Evolutionary conservation across 2,329 filamentous ascomycete species (phyloP).

Genomic region (Fusarium subtropicale): DNA sequence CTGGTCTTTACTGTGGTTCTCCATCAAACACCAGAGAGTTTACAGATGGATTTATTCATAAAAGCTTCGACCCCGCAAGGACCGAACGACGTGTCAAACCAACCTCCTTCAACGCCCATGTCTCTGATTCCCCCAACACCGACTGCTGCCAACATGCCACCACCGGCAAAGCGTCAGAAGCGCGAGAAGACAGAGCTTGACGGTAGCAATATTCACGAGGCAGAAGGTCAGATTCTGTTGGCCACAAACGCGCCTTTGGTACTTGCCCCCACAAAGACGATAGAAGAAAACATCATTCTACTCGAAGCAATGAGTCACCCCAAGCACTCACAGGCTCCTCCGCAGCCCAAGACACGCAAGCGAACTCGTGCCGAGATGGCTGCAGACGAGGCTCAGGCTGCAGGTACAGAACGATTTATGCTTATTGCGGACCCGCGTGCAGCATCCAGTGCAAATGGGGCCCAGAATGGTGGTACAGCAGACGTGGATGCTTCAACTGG

Average conservation of each 20-base stretch:
- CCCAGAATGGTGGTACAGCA: conserved; percentile 67
- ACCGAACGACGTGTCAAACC: conserved; percentile 57
- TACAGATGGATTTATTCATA: conserved; percentile 80
- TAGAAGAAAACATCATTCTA: conserved; percentile 76
- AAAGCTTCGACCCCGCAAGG: conserved; percentile 77
- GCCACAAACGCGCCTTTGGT: conserved; percentile 80
- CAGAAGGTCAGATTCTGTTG: conserved; percentile 80
- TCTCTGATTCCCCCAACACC: conserved; percentile 70
- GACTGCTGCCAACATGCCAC: conserved; percentile 67
- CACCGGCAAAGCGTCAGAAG: conserved; percentile 76
- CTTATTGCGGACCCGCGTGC: conserved; percentile 89
- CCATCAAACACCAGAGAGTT: conserved; percentile 81
- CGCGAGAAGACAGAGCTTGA: conserved; percentile 81
- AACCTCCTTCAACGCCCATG: conserved; percentile 76
- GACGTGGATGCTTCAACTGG: conserved; percentile 80
- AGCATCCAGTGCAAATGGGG: conserved; percentile 67
- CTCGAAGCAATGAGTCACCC: conserved; percentile 80
- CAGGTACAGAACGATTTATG: conserved; percentile 92
- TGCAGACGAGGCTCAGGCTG: conserved; percentile 91
- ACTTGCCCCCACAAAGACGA: conserved; percentile 78
- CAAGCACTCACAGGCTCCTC: conserved; percentile 79
- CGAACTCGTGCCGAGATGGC: conserved; percentile 94
- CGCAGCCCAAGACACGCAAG: conserved; percentile 89
- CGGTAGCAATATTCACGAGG: conserved; percentile 75
- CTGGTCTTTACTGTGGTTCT: conserved; percentile 83